These are phyloP conservation scores for Salinomyces thailandicus DNA, from an alignment of 2,329 filamentous ascomycete genomes.

Conservation along the genomic window DNA sequence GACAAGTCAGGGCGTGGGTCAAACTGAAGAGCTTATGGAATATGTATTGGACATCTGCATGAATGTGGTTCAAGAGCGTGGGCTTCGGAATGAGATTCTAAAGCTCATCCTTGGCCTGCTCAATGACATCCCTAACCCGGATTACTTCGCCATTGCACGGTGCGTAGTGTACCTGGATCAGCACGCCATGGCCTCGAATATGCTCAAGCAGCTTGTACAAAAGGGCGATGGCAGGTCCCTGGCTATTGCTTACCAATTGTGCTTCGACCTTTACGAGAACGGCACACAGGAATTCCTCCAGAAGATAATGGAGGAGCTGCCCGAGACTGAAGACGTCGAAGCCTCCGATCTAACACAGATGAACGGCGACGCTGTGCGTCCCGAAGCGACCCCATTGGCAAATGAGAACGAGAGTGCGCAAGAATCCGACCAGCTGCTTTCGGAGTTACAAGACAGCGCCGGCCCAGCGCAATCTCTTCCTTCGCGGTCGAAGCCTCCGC, in stretches of 20 bases:
- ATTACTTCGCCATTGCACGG: slow-evolving; percentile 96
- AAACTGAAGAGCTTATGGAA: slow-evolving; percentile 89
- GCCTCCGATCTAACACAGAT: slow-evolving; percentile 28
- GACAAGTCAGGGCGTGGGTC: slow-evolving; percentile 42
- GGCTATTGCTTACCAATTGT: slow-evolving; percentile 89
- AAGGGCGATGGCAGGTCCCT: slow-evolving; percentile 68
- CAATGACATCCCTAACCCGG: slow-evolving; percentile 80
- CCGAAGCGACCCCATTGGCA: slow-evolving; percentile 20
- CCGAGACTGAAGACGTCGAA: slow-evolving; percentile 41
- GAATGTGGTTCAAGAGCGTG: slow-evolving; percentile 91
- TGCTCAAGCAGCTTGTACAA: slow-evolving; percentile 71
- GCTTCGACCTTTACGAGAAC: slow-evolving; percentile 96
- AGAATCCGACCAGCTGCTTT: slow-evolving; percentile 50
- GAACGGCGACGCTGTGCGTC: slow-evolving; percentile 30
- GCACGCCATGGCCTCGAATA: slow-evolving; percentile 76
- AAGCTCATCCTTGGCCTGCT: slow-evolving; percentile 90
- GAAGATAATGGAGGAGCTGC: slow-evolving; percentile 75
- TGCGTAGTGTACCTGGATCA: slow-evolving; percentile 94
- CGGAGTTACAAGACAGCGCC: slow-evolving; percentile 46
- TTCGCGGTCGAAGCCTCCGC: slow-evolving; percentile 33
- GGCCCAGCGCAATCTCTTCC: slow-evolving; percentile 39
- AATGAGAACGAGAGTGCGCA: slow-evolving; percentile 37
- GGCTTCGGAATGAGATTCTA: slow-evolving; percentile 72
- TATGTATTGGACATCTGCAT: slow-evolving; percentile 94
- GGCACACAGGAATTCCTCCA: slow-evolving; percentile 93